Evolutionary conservation across 257 asterid genomes (phyloP).

Genomic region (Forsythia suspensa): DNA sequence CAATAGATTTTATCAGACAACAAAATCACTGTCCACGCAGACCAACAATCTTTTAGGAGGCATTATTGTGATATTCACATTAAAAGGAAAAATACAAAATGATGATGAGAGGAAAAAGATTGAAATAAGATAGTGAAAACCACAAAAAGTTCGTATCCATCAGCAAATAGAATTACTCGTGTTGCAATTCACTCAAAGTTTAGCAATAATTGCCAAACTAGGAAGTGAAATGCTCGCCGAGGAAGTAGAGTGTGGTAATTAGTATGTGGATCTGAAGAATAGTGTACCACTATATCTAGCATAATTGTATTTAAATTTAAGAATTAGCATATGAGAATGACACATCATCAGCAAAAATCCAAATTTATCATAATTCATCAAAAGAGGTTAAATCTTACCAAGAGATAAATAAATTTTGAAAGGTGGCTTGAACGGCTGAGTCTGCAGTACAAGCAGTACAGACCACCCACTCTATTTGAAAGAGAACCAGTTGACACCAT

Average conservation of each 20-base stretch:
- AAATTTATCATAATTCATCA: background rate
- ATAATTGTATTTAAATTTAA: slow-evolving; percentile 7
- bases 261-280: background rate
- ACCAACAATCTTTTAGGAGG: background rate
- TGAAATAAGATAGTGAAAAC: background rate
- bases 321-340: slow-evolving; percentile 7
- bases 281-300: slow-evolving; percentile 6
- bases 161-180: background rate
- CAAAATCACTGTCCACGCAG: background rate
- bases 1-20: background rate
- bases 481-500: slow-evolving; percentile 52
- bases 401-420: slow-evolving; percentile 74
- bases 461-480: slow-evolving; percentile 69
- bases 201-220: slow-evolving; percentile 1
- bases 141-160: no score
- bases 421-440: slow-evolving; percentile 83
- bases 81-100: background rate
- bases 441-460: slow-evolving; percentile 83
- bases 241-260: background rate
- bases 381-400: slow-evolving; percentile 37
- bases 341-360: background rate
- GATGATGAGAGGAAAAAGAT: background rate
- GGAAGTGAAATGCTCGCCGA: slow-evolving; percentile 1
- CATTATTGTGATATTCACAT: background rate
- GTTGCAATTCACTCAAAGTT: slow-evolving; percentile 1